Base-by-base conservation (phyloP, 1,284 basidiomycete genomes). In the Cutaneotrichosporon cavernicola region DNA sequence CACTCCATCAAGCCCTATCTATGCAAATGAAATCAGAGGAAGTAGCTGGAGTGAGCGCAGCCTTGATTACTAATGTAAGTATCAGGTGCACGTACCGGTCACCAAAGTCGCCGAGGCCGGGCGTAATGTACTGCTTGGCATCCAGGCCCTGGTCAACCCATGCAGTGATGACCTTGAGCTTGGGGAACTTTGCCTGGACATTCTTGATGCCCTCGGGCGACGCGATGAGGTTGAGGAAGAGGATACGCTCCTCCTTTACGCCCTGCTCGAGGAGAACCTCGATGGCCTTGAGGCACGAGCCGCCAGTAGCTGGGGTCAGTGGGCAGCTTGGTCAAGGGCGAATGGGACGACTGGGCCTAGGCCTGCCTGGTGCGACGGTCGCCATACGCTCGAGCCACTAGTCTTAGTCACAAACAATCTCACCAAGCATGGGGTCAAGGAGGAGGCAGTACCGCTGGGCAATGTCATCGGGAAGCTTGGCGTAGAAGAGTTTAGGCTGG, bases 121-220 rank as follows among this genome's bases (percentile, higher is more conserved):
- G 92, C 65, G 93, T 87, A 68, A 94, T 80, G 72, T 76, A 81
- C 46, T 71, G 71, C 56, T 76, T 70, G 69, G 92, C 91, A 73
- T 98, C 96, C 65, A 99, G 84, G 7, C 91, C 90, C 72, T 95
- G 84, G 80, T 99, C 96, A 64, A 99, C 95, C 95, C 96, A 99
- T 0, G 93, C 96, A 16, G 93, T 96, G 62, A 97, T 90, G 72
- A 97, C 88, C 75, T 89, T 89, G 52, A 95, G 83, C 58, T 85
- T 83, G 3, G 95, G 94, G 80, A 89, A 97, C 71, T 85, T 87
- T 22, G 83, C 80, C 76, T 89, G 90, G 78, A 98, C 94, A 38
- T 87, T 89, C 65, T 86, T 85, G 68, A 99, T 83, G 6, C 96
- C 96, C 81, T 98, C 92, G 1, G 96, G 96, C 5, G 91, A 88